Evolutionary conservation across 2,329 filamentous ascomycete species (phyloP).

Genomic region (Alternaria incomplexa): DNA sequence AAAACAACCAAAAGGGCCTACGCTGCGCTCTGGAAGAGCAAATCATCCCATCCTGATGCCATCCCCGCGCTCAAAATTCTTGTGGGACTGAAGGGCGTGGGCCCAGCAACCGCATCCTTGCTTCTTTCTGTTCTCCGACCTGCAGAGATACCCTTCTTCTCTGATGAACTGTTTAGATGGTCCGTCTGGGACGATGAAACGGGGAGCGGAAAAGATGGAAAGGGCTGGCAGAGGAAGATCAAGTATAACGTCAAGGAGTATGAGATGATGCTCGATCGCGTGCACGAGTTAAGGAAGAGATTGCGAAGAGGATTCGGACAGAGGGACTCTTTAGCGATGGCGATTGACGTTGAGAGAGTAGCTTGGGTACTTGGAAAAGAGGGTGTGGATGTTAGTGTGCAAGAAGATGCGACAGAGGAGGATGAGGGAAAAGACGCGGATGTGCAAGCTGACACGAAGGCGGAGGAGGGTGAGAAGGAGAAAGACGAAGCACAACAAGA

Average conservation of each 20-base stretch:
- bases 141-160: constrained; percentile 72
- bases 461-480: background rate
- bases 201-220: constrained; percentile 30
- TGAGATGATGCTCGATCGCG: constrained; percentile 55
- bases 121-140: constrained; percentile 71
- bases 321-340: constrained; percentile 17
- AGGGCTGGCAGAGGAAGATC: constrained; percentile 60
- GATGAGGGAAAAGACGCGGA: background rate
- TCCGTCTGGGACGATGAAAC: constrained; percentile 60
- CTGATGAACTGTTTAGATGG: constrained; percentile 80
- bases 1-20: constrained; percentile 60
- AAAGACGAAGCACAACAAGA: constrained; percentile 1
- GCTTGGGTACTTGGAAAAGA: constrained; percentile 13
- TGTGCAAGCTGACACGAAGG: background rate
- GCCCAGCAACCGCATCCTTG: constrained; percentile 79
- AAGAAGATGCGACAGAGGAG: background rate
- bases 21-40: constrained; percentile 39
- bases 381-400: constrained; percentile 3
- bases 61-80: constrained; percentile 59
- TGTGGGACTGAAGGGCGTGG: constrained; percentile 72
- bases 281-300: constrained; percentile 35
- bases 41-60: background rate
- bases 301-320: constrained; percentile 56
- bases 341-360: constrained; percentile 24
- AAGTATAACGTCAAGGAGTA: constrained; percentile 78